Conservation (phyloP, 1,139 yeast genomes). For the Hemisphaericaspora lyxosophila region DNA sequence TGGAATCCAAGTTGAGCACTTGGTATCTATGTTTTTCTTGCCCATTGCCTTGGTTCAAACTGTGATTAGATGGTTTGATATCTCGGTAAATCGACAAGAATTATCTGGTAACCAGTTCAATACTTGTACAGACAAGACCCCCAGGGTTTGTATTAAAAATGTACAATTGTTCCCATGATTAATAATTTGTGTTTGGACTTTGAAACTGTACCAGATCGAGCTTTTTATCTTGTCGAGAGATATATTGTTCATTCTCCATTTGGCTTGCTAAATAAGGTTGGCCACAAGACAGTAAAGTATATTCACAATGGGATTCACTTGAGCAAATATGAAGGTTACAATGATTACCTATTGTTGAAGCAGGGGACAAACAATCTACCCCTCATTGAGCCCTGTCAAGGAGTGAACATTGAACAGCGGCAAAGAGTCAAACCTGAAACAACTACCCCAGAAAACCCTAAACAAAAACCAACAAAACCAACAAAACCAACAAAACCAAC, state of each 20-base stretch:
- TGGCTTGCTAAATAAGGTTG: constrained; percentile 16
- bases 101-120: too few relatives aligned
- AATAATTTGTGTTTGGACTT: not conserved
- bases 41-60: constrained; percentile 3
- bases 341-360: constrained; percentile 15
- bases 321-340: constrained; percentile 18
- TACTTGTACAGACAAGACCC: too few relatives aligned
- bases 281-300: constrained; percentile 5
- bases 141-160: not conserved
- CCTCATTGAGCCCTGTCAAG: too few relatives aligned
- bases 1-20: not conserved
- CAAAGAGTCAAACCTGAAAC: not conserved
- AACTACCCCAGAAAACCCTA: not conserved
- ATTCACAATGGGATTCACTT: constrained; percentile 17
- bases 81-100: too few relatives aligned
- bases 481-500: too few relatives aligned
- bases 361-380: too few relatives aligned
- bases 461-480: too few relatives aligned
- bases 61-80: not conserved
- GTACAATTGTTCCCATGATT: not conserved
- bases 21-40: not conserved
- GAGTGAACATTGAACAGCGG: too few relatives aligned
- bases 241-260: constrained; percentile 22
- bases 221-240: constrained; percentile 22
- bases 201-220: constrained; percentile 7